phyloP scores from a whole-genome alignment of 1,284 basidiomycete species.

The Ustilago lituana region DNA sequence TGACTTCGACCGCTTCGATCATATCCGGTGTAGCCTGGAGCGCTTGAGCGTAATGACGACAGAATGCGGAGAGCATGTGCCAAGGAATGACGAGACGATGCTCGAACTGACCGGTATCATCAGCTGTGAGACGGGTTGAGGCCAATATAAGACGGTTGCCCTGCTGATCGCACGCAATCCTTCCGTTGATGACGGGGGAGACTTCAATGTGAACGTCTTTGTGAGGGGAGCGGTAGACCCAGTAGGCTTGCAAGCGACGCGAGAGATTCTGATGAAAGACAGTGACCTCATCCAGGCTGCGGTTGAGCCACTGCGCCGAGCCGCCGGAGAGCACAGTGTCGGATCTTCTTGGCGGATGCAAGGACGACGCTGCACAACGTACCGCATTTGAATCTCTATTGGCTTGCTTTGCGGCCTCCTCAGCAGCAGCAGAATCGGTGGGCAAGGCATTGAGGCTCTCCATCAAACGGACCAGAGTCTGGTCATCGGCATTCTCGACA shows the following conservation, averaged over 20 bases:
- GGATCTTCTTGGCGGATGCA: constrained; percentile 18
- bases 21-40: constrained; percentile 16
- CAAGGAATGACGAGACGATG: constrained; percentile 43
- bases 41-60: constrained; percentile 23
- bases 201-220: constrained; percentile 52
- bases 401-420: constrained; percentile 15
- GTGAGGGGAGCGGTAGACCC: constrained; percentile 52
- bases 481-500: constrained; percentile 43
- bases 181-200: constrained; percentile 39
- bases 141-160: constrained; percentile 34
- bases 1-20: constrained; percentile 41
- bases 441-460: constrained; percentile 51
- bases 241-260: constrained; percentile 49
- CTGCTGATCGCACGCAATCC: constrained; percentile 13
- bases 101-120: constrained; percentile 34
- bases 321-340: constrained; percentile 37
- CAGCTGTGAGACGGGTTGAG: constrained; percentile 38
- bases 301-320: constrained; percentile 44
- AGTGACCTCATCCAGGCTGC: constrained; percentile 50
- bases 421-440: constrained; percentile 37
- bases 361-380: neutral
- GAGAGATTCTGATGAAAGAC: constrained; percentile 49
- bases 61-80: constrained; percentile 51
- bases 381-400: neutral
- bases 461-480: constrained; percentile 45